Conservation (phyloP, 371 early-diverging fungal genomes). For the Lichtheimia ornata region DNA sequence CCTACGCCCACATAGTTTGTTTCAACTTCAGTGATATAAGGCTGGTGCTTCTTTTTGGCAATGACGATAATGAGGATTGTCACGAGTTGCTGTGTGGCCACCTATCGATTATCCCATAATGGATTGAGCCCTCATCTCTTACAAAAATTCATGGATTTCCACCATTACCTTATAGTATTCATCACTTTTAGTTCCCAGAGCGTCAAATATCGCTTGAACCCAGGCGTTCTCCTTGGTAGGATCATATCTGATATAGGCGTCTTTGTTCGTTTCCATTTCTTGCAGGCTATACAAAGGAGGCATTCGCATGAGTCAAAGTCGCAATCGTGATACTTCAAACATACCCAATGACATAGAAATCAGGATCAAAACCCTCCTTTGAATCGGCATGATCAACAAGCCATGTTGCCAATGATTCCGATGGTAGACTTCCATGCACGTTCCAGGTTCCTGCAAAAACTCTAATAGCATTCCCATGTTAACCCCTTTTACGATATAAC, state of each 20-base stretch:
- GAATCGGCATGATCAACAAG: conserved; percentile 39
- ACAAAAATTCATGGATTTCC: neutral
- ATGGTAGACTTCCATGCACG: conserved; percentile 78
- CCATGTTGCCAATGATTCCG: conserved; percentile 69
- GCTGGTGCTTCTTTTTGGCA: conserved; percentile 55
- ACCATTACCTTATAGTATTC: conserved; percentile 56
- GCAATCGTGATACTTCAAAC: neutral
- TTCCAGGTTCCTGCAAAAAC: conserved; percentile 92
- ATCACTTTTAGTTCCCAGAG: conserved; percentile 52
- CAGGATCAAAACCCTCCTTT: conserved; percentile 55
- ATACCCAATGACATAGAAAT: conserved; percentile 78
- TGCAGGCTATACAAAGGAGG: conserved; percentile 64
- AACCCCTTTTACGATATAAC: too few relatives aligned
- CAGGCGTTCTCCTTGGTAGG: conserved; percentile 78
- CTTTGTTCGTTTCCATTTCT: conserved; percentile 85
- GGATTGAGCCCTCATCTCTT: neutral
- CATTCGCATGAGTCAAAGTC: neutral
- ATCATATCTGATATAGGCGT: conserved; percentile 83
- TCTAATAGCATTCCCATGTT: conserved; percentile 23
- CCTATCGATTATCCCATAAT: conserved; percentile 20
- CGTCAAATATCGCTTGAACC: conserved; percentile 71
- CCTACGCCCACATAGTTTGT: conserved; percentile 73
- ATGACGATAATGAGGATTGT: conserved; percentile 86
- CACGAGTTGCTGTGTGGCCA: conserved; percentile 79
- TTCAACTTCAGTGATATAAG: conserved; percentile 61